Base-by-base conservation (phyloP, 306 rosid genomes). In the Medicago ruthenica region DNA sequence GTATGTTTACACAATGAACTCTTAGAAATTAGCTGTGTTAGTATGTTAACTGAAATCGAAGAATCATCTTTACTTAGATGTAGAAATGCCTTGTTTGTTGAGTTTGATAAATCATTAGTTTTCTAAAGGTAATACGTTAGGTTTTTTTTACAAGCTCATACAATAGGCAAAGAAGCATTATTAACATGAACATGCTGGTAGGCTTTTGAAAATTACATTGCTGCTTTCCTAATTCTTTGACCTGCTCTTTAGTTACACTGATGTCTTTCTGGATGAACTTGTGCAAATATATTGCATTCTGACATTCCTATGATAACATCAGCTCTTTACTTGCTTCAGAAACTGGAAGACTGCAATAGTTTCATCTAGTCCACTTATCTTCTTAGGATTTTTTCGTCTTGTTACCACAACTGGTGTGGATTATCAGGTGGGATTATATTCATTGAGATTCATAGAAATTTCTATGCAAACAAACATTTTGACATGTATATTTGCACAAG, bases 301-400 rank as follows among this genome's bases (percentile, higher is more conserved):
- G n/a, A 55, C 67, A 58, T 79, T 70, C 51, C 24, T 24, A 45
- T 79, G 34, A 81, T 74, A 8, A 34, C 69, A 61, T 78, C 20
- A 14, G 51, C 22, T 77, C 14, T 40, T 73, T 63, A 67, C 79
- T 20, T 81, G 69, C 64, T 83, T 76, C 87, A 91, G 97, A 81
- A 85, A 82, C 71, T 81, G 84, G 91, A 88, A 86, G 81, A 68
- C 77, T 85, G 89, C 90, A 60, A 58, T 91, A 57, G 84, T 67
- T 84, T 88, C 97, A 78, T 66, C 80, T 78, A 78, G 85, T 87
- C 96, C 98, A 44, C 88, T 94, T 67, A 75, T 90, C 54, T 47
- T 88, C 78, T 85, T 94, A 80, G 98, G 98, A 64, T 83, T 91
- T 70, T 63, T 78, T 70, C 98, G 97, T 74, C 83, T 89, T 58